Evolutionary conservation across 345 rosid genomes (phyloP).

Genomic region (Brassica rapa): DNA sequence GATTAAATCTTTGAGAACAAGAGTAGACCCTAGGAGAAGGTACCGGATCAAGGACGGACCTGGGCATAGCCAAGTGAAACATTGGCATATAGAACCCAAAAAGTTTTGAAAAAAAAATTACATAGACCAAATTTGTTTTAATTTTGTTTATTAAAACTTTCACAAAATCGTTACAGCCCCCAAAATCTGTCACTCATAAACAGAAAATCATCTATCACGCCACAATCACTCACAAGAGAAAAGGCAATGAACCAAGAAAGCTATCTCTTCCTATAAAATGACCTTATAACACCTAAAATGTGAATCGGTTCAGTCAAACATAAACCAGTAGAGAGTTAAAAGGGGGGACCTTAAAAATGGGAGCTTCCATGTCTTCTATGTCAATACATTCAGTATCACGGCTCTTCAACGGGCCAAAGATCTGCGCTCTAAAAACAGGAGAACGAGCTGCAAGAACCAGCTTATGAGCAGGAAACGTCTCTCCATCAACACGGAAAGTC

Average conservation of each 20-base stretch:
- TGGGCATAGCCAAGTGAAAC: no score
- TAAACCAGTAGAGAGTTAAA: conserved; percentile 13
- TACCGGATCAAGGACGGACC: no score
- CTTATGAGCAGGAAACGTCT: conserved; percentile 67
- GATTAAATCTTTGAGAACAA: no score
- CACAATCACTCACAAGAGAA: background rate
- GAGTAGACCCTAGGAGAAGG: no score
- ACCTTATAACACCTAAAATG: no score
- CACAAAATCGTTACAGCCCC: no score
- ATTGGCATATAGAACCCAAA: no score
- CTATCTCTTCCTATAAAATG: conserved; percentile 22
- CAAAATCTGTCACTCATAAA: no score
- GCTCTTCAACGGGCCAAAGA: conserved; percentile 71
- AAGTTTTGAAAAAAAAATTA: no score
- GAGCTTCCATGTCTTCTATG: conserved; percentile 64
- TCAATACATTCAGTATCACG: conserved; percentile 49
- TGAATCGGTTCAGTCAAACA: background rate
- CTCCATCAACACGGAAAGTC: conserved; percentile 63
- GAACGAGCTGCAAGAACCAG: conserved; percentile 76
- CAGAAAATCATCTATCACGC: no score
- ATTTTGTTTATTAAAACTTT: no score
- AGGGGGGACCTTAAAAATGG: conserved; percentile 64
- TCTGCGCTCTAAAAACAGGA: conserved; percentile 81
- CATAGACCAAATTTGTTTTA: no score
- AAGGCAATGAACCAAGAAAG: conserved; percentile 26